phyloP scores from a whole-genome alignment of 345 rosid species.

The Rhizophora mangle region DNA sequence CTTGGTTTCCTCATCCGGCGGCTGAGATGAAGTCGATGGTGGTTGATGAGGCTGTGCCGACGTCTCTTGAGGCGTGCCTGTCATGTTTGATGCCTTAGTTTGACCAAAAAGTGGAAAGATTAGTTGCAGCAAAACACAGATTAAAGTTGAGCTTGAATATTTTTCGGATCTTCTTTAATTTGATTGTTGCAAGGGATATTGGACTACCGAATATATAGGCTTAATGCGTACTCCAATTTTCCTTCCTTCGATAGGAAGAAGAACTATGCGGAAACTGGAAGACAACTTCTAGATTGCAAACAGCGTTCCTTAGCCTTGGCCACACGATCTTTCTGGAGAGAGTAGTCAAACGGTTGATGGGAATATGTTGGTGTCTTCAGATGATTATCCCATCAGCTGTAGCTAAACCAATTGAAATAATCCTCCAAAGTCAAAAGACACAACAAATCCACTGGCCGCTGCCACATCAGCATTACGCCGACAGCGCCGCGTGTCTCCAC shows the following conservation, averaged over 20 bases:
- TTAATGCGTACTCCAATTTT: background rate
- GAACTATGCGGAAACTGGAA: background rate
- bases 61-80: conserved; percentile 5
- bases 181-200: background rate
- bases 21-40: conserved; percentile 13
- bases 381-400: too few relatives aligned
- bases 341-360: background rate
- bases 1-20: conserved; percentile 39
- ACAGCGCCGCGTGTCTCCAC: too few relatives aligned
- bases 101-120: background rate
- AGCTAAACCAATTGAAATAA: too few relatives aligned
- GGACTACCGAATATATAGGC: background rate
- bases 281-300: background rate
- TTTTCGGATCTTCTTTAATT: background rate
- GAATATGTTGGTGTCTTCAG: background rate
- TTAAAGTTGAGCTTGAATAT: background rate
- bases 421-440: too few relatives aligned
- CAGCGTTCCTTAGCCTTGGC: background rate
- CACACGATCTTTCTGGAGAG: background rate
- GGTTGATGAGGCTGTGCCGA: background rate
- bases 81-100: background rate
- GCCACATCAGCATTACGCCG: too few relatives aligned
- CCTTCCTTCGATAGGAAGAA: background rate
- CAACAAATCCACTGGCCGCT: too few relatives aligned
- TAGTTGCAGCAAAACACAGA: background rate